Percentiles rank a stretch among this genome's conserved stretches.
Evolutionary conservation across 2,329 filamentous ascomycete species (phyloP).

Genomic region (Achaetomium macrosporum): DNA sequence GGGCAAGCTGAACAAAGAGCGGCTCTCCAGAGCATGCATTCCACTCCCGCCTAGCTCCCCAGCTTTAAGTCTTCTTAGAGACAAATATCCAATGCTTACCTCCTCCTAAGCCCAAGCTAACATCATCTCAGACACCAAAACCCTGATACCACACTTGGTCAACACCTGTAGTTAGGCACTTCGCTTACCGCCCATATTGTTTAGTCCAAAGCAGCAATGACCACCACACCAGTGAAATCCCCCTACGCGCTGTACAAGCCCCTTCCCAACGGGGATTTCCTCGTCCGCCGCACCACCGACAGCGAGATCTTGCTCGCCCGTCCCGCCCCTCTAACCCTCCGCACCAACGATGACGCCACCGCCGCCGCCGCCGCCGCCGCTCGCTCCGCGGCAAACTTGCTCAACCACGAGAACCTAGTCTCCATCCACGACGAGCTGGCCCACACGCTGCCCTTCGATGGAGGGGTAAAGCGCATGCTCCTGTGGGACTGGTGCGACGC

Average conservation of each 20-base stretch:
- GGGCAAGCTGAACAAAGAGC: background rate
- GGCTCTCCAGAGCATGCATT: background rate
- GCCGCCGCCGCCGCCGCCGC: constrained; percentile 28
- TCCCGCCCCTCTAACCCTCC: constrained; percentile 12
- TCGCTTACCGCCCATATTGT: too few species aligned
- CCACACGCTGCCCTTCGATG: background rate
- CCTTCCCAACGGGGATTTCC: constrained; percentile 28
- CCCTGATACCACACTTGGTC: too few species aligned
- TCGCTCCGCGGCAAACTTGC: constrained; percentile 31
- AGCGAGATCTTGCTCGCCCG: constrained; percentile 32
- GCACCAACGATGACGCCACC: constrained; percentile 16
- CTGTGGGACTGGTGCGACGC: constrained; percentile 50
- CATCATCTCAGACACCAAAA: background rate
- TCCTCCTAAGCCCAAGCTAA: background rate
- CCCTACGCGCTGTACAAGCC: constrained; percentile 25
- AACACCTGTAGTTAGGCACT: too few species aligned
- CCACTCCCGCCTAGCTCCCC: background rate
- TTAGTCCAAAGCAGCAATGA: background rate
- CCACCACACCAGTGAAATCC: constrained; percentile 18
- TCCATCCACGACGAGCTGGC: constrained; percentile 36
- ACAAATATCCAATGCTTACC: background rate
- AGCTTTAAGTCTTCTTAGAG: background rate
- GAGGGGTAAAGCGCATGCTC: constrained; percentile 30
- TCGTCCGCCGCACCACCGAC: constrained; percentile 30
- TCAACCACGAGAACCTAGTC: constrained; percentile 47